Evolutionary conservation across 331 rosid species (phyloP), one percentile per base, ranked within the genome.

Genomic region (Acacia concinna): DNA sequence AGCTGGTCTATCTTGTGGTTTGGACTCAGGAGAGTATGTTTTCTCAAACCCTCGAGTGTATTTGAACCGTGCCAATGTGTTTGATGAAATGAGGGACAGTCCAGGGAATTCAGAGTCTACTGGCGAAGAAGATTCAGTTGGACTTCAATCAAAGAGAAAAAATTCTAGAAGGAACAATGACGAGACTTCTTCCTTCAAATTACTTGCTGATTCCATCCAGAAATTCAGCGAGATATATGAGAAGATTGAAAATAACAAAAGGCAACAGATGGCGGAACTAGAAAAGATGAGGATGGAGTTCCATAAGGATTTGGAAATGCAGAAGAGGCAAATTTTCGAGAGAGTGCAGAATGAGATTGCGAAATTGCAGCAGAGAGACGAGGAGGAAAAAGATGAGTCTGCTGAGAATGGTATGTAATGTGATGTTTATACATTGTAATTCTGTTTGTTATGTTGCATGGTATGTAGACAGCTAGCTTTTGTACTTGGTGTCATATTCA

Each of bases 281-380:
- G 98, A 94, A 84, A 94, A 89, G 83, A 89, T 92, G 94, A 90
- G 95, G 87, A 79, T 85, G 85, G 87, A 87, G 54, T 89, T 92
- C 81, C 83, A 84, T 6, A 88, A 77, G 63, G 97, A 94, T 13
- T 78, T 94, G 81, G 97, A 90, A 81, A 81, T 83, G 88, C 91
- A 90, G 80, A 87, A 81, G 84, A 81, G 91, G 83, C 87, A 87
- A 74, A 89, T 89, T 60, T 85, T 92, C 78, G 90, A 87, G 86
- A 87, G 83, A 82, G 86, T 89, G 37, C 91, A 85, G 76, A 81
- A 85, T 0, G 96, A 92, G 89, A 90, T 92, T 43, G 87, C 60
- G 0, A 92, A 89, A 84, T 81, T 92, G 59, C 76, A 57, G 71
- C 91, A 79, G 34, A 86, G 77, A 31, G 87, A 85, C 35, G 89